Percentiles rank a stretch among this genome's conserved stretches.
phyloP scores from a whole-genome alignment of 352 stramenopile genomes.

The Pythium phragmitis region DNA sequence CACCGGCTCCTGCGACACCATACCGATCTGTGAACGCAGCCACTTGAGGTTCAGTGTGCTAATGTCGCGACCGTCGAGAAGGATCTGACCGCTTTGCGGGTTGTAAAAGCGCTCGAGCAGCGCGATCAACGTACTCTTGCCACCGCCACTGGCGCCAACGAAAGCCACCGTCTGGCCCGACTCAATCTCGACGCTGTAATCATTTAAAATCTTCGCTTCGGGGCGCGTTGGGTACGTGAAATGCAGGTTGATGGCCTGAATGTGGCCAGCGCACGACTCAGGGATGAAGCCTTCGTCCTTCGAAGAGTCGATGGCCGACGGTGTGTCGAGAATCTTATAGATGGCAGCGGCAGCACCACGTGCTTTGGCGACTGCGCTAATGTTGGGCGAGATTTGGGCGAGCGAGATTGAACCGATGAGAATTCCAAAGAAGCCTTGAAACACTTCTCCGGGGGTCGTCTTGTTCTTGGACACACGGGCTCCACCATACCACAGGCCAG shows the following conservation, averaged over 20 bases:
- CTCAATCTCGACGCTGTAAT: constrained; percentile 35
- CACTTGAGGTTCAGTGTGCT: constrained; percentile 60
- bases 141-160: constrained; percentile 28
- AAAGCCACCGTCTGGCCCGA: constrained; percentile 23
- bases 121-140: constrained; percentile 37
- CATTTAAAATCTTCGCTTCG: constrained; percentile 16
- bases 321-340: constrained; percentile 34
- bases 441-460: constrained; percentile 29
- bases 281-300: constrained; percentile 1
- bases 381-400: constrained; percentile 34
- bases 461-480: constrained; percentile 22
- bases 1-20: constrained; percentile 74
- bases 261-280: background rate
- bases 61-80: constrained; percentile 70
- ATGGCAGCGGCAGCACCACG: constrained; percentile 30
- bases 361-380: constrained; percentile 30
- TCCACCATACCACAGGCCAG: constrained; percentile 37
- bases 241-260: constrained; percentile 34
- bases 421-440: constrained; percentile 35
- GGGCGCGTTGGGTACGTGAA: constrained; percentile 68
- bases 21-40: constrained; percentile 44
- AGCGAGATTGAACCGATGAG: constrained; percentile 35
- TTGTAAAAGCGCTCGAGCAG: constrained; percentile 88
- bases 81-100: constrained; percentile 51
- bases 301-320: constrained; percentile 21